These are phyloP conservation scores for Onygenales sp. DNA, from an alignment of 2,329 filamentous ascomycete species.

Conservation along the genomic window DNA sequence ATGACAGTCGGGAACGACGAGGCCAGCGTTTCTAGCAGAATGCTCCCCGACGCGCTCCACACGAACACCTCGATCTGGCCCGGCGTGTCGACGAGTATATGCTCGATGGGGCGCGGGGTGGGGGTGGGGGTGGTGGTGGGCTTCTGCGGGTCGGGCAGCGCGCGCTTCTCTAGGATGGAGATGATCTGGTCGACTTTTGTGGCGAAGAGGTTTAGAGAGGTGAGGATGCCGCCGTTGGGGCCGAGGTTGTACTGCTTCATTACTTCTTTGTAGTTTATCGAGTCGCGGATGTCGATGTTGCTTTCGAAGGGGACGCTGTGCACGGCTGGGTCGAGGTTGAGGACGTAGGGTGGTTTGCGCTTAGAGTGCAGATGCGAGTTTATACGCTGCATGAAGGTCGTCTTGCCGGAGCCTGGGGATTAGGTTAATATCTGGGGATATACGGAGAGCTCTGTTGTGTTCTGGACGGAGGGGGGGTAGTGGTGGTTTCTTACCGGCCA, in stretches of 20 bases:
- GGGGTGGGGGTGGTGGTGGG: conserved; percentile 42
- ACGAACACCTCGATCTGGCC: conserved; percentile 99
- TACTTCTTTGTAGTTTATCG: conserved; percentile 98
- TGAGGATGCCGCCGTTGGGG: conserved; percentile 93
- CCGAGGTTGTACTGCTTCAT: conserved; percentile 99
- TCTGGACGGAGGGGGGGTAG: no score
- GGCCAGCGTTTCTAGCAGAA: conserved; percentile 84
- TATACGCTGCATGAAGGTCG: conserved; percentile 99
- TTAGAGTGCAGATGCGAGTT: conserved; percentile 83
- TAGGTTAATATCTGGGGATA: conserved; percentile 7
- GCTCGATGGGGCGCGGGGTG: conserved; percentile 53
- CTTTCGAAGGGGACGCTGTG: conserved; percentile 86
- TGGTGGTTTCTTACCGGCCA: conserved; percentile 59
- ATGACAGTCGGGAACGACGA: conserved; percentile 94
- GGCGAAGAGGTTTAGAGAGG: conserved; percentile 88
- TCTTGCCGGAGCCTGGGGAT: conserved; percentile 75
- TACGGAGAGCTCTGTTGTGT: not conserved
- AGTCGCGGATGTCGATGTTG: conserved; percentile 98
- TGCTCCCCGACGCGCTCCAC: conserved; percentile 92
- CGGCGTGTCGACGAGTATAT: conserved; percentile 89
- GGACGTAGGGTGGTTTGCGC: conserved; percentile 77
- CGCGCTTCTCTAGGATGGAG: conserved; percentile 77
- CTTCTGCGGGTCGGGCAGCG: conserved; percentile 29
- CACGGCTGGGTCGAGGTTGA: conserved; percentile 95
- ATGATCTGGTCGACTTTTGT: conserved; percentile 98